Evolutionary conservation across 495 filamentous ascomycete species (phyloP), one percentile per base, ranked within the genome.

Genomic region (Cudoniella acicularis): DNA sequence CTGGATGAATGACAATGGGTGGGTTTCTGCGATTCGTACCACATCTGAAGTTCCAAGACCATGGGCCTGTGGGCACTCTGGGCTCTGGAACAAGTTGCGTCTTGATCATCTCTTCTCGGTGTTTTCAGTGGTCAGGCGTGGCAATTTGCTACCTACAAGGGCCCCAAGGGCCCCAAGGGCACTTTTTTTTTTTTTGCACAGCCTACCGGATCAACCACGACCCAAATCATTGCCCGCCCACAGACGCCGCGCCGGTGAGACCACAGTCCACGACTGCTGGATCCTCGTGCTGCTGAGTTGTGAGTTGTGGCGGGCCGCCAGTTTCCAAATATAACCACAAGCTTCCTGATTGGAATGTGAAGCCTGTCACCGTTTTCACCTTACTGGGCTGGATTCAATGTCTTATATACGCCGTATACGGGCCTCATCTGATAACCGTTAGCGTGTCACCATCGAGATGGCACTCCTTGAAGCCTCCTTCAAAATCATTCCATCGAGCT

Each of bases 21-120:
- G 61, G 63, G 67, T 65, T 58, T 54, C 64, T 68, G 59, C 24
- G 21, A 62, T 62, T 55, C 48, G 27, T 18, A 55, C 45, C 9
- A 42, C 58, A 41, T 60, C 58, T 55, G 58, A 60, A 49, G 58
- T 60, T 60, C 45, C 51, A 23, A 16, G 10, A 10, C 23, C 22
- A 20, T 46, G 36, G 18, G 36, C 22, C 16, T 2, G 11, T 16
- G 27, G 16, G 23, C 20, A 9, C 17, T 26, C n/a, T 9, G n/a
- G 26, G 17, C 30, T 49, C 23, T 60, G 58, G 54, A 49, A 60
- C 58, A 55, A 0, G 22, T 26, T 20, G 45, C 46, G 58, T 60
- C 58, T 60, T 45, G 46, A 59, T 59, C 42, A 47, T 49, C 48
- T 52, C 36, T 16, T 17, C 36, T 46, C 30, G 40, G 21, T 23